Evolutionary conservation across 306 rosid species (phyloP), one percentile per base, ranked within the genome.

Genomic region (Fragaria ananassa): DNA sequence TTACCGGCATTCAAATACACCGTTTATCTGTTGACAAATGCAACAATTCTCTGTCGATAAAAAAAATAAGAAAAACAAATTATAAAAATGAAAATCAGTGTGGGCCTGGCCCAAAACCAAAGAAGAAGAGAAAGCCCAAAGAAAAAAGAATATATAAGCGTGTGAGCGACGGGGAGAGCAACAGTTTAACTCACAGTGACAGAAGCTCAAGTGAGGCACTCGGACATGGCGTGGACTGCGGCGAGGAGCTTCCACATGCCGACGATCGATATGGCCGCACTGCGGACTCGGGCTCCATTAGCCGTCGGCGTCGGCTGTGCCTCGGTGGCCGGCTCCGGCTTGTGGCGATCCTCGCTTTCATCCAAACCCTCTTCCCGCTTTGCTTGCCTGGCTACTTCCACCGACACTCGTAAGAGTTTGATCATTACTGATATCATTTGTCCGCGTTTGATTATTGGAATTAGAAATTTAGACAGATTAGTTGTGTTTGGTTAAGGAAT

Each of bases 181-280:
- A 14, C 49, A 19, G 65, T 46, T 21, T 39, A 19, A 10, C 41
- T 5, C 13, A 7, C 50, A 3, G 8, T 54, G 14, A 54, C 53
- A 9, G 2, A 51, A 34, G 77, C 10, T 2, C n/a, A 62, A 54
- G 54, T 15, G 79, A 67, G 85, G 63, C 31, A 60, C 21, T 66
- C 56, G 61, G 81, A 76, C 19, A 93, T 94, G 98, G 95, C 93
- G 25, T 91, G 92, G 91, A 86, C 73, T 79, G 93, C 90, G 58
- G 87, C 88, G 10, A 83, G 87, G 81, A 78, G 83, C 60, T 80
- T 90, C 75, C 75, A 88, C 46, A 18, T 84, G 70, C 93, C 93
- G 86, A 76, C 93, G 51, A 68, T 86, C 56, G 89, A 86, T 60
- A 37, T 72, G 66, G 78, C 44, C 63, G 85, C 80, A 4, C 64